Evolutionary conservation across 805 yeast genomes (phyloP).

Genomic region (Candida fluviatilis): DNA sequence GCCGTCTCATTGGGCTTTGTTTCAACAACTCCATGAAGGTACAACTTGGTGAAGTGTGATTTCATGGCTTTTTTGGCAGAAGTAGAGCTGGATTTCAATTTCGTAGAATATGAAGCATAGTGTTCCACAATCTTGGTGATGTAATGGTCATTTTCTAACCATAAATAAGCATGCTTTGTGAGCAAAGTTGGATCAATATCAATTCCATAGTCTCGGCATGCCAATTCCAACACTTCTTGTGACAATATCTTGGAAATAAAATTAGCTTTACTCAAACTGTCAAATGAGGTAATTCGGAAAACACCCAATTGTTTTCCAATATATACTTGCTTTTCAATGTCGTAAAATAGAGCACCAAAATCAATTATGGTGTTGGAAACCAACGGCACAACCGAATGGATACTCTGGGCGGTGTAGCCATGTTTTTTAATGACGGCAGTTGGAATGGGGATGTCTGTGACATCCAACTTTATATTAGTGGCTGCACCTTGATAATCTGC

Average conservation of each 20-base stretch:
- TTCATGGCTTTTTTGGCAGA: constrained; percentile 29
- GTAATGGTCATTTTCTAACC: constrained; percentile 44
- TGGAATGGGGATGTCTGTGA: constrained; percentile 28
- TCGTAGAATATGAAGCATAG: constrained; percentile 35
- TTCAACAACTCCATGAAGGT: constrained; percentile 39
- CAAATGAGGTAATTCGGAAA: constrained; percentile 47
- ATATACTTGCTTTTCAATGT: constrained; percentile 26
- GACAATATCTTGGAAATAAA: constrained; percentile 42
- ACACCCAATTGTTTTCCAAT: constrained; percentile 50
- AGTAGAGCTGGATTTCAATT: constrained; percentile 41
- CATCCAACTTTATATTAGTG: background rate
- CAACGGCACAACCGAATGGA: constrained; percentile 25
- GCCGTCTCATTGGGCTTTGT: constrained; percentile 37
- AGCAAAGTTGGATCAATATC: constrained; percentile 30
- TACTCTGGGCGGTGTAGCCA: constrained; percentile 32
- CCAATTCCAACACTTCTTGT: constrained; percentile 45
- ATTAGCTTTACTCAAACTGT: constrained; percentile 47
- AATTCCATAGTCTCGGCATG: constrained; percentile 42
- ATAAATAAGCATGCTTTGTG: constrained; percentile 38
- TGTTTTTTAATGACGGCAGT: constrained; percentile 28
- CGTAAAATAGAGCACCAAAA: constrained; percentile 45
- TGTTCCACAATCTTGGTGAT: constrained; percentile 37
- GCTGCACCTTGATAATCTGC: background rate
- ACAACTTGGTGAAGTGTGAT: constrained; percentile 33
- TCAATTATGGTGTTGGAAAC: constrained; percentile 35